Conservation (phyloP, 345 rosid species). For the Lagerstroemia speciosa region DNA sequence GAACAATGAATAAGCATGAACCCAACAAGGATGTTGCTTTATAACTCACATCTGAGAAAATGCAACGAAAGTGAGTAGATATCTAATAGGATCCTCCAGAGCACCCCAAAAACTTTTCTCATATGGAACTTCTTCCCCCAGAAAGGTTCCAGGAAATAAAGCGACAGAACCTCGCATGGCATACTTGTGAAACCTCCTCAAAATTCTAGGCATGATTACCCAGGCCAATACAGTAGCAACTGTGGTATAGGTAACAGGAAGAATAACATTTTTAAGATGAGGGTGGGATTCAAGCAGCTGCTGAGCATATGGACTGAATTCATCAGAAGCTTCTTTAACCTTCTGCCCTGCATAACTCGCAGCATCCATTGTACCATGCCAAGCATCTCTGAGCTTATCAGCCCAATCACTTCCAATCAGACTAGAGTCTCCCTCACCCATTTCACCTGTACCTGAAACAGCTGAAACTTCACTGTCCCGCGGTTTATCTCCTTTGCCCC, state of each 20-base stretch:
- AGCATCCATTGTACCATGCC: conserved; percentile 38
- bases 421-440: conserved; percentile 19
- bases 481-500: conserved; percentile 32
- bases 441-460: conserved; percentile 28
- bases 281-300: conserved; percentile 59
- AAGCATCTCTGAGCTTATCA: conserved; percentile 47
- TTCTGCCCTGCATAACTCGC: conserved; percentile 37
- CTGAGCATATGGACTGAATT: conserved; percentile 47
- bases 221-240: conserved; percentile 62
- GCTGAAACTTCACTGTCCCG: conserved; percentile 21
- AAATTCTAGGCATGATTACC: conserved; percentile 74
- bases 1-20: not conserved
- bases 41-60: conserved; percentile 63
- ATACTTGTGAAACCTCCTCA: conserved; percentile 67
- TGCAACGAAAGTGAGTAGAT: conserved; percentile 67
- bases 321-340: conserved; percentile 52
- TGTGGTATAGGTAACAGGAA: conserved; percentile 52
- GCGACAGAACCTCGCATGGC: conserved; percentile 40
- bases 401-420: conserved; percentile 42
- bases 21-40: not conserved
- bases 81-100: conserved; percentile 83
- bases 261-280: conserved; percentile 46
- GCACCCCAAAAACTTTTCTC: conserved; percentile 87
- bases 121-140: conserved; percentile 42
- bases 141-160: conserved; percentile 33